Evolutionary conservation across 208 protist species (phyloP).

Genomic region (Jaenimonas drosophilae): DNA sequence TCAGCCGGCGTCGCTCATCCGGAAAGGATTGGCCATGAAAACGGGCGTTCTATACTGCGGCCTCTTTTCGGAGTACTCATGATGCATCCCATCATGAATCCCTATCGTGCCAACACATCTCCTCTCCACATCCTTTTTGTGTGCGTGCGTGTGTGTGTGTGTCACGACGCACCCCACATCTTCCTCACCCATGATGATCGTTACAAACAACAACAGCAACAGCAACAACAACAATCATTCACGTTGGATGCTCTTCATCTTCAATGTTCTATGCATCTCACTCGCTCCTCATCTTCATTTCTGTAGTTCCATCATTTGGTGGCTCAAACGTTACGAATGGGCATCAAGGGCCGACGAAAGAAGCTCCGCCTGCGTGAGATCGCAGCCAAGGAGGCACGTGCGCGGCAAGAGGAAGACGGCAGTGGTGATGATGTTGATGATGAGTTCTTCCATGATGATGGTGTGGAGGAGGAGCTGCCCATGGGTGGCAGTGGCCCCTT

Average conservation of each 20-base stretch:
- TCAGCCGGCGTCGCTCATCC: conserved; percentile 55
- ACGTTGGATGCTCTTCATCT: conserved; percentile 1
- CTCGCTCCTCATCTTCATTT: not conserved
- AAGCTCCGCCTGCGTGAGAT: conserved; percentile 49
- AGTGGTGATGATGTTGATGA: conserved; percentile 7
- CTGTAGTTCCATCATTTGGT: not conserved
- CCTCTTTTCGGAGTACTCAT: conserved; percentile 59
- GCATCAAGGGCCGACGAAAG: conserved; percentile 74
- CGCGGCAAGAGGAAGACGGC: conserved; percentile 7
- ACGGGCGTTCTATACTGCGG: conserved; percentile 53
- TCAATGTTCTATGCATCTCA: not conserved
- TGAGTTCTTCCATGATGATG: conserved; percentile 5
- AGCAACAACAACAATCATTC: not conserved
- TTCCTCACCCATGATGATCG: not conserved
- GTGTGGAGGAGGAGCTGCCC: not conserved
- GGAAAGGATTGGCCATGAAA: conserved; percentile 82
- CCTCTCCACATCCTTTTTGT: conserved; percentile 7
- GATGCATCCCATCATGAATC: not conserved
- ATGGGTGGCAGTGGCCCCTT: conserved; percentile 36
- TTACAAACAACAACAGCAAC: conserved; percentile 1
- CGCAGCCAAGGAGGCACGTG: conserved; percentile 5
- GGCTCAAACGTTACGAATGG: conserved; percentile 25
- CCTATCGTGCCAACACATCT: not conserved
- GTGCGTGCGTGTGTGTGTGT: not conserved
- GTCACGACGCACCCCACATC: not conserved